phyloP scores from a whole-genome alignment of 1,284 basidiomycete species.

The Puccinia novopanici region DNA sequence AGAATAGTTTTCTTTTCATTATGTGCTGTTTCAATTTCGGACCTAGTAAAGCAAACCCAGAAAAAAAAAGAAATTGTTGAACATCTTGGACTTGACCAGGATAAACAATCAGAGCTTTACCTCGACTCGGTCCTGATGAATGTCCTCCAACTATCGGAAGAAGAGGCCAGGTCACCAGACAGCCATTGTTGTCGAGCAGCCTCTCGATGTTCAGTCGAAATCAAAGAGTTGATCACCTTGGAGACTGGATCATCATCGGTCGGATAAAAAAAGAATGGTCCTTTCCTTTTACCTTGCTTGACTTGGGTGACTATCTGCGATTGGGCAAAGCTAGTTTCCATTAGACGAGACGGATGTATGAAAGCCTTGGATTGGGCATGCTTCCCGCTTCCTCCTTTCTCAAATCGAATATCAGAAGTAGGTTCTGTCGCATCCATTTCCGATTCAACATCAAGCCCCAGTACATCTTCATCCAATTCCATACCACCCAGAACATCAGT shows the following conservation, averaged over 20 bases:
- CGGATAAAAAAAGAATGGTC: constrained; percentile 45
- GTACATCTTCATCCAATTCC: constrained; percentile 37
- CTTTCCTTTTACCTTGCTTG: background rate
- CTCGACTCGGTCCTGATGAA: constrained; percentile 41
- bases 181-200: constrained; percentile 20
- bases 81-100: background rate
- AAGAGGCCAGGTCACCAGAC: background rate
- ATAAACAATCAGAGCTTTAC: constrained; percentile 17
- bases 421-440: constrained; percentile 1
- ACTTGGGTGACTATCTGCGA: background rate
- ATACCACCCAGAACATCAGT: constrained; percentile 29
- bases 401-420: background rate
- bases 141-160: constrained; percentile 37
- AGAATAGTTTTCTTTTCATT: constrained; percentile 23
- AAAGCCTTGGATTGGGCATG: background rate
- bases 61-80: background rate
- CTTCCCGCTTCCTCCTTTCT: background rate
- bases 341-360: constrained; percentile 46
- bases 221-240: constrained; percentile 14
- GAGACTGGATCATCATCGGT: constrained; percentile 16
- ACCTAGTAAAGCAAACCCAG: constrained; percentile 1
- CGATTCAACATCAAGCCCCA: background rate
- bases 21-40: constrained; percentile 34
- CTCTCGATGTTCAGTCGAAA: constrained; percentile 16
- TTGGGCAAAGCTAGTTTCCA: background rate